Conservation (phyloP, 768 basidiomycete genomes). For the Mrakia blollopis region DNA sequence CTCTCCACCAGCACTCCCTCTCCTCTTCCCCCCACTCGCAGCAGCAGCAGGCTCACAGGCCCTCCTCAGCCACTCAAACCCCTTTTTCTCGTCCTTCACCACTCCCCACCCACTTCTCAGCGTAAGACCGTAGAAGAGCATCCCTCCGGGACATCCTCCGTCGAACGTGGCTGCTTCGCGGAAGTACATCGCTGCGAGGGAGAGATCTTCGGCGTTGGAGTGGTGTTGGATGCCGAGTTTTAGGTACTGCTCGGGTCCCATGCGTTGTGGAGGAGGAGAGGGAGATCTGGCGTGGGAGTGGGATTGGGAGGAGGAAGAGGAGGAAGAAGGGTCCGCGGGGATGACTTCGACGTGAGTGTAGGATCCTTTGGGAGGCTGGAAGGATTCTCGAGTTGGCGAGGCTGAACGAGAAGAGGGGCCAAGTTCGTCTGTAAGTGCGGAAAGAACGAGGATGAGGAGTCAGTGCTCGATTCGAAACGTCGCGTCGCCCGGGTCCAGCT, state of each 20-base stretch:
- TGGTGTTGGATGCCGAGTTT: constrained; percentile 19
- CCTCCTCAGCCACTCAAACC: constrained; percentile 73
- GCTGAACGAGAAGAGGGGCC: not conserved
- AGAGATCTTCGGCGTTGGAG: constrained; percentile 30
- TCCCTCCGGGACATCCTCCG: constrained; percentile 81
- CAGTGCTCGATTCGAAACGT: not conserved
- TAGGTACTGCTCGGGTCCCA: not conserved
- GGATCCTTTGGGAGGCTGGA: not conserved
- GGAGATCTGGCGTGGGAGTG: not conserved
- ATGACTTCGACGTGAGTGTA: constrained; percentile 9
- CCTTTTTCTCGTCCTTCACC: constrained; percentile 67
- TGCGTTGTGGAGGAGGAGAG: not conserved
- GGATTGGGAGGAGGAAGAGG: not conserved
- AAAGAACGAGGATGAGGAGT: not conserved
- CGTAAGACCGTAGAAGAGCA: constrained; percentile 87
- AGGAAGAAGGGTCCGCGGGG: not conserved
- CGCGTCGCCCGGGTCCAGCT: too few species aligned
- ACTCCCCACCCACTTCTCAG: constrained; percentile 86
- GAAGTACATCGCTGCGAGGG: constrained; percentile 38
- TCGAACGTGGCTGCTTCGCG: constrained; percentile 42
- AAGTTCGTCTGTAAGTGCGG: not conserved
- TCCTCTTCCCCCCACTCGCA: constrained; percentile 51
- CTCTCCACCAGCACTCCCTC: constrained; percentile 38
- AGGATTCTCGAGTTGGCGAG: not conserved
- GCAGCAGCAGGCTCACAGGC: constrained; percentile 79